phyloP scores from a whole-genome alignment of 768 basidiomycete species.

The Chalciporus sphaerocephalus region DNA sequence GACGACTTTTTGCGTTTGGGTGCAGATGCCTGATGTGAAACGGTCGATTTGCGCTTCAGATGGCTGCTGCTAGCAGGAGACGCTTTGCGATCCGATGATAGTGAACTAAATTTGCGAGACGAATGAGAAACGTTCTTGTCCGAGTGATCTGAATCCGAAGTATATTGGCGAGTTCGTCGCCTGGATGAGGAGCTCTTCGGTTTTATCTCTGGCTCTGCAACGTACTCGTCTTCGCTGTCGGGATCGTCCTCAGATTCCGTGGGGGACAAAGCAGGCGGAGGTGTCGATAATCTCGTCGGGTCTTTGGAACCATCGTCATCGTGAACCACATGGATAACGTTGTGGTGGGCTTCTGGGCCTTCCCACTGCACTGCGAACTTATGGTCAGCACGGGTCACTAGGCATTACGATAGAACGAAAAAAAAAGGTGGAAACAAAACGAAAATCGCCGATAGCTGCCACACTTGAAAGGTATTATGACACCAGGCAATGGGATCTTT shows the following conservation, averaged over 20 bases:
- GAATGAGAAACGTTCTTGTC: slow-evolving; percentile 25
- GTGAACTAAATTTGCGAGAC: slow-evolving; percentile 14
- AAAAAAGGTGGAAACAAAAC: slow-evolving; percentile 9
- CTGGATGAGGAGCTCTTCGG: slow-evolving; percentile 33
- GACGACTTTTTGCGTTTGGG: slow-evolving; percentile 48
- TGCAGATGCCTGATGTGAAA: slow-evolving; percentile 35
- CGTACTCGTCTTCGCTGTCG: slow-evolving; percentile 70
- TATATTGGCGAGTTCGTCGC: slow-evolving; percentile 42
- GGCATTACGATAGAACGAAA: slow-evolving; percentile 13
- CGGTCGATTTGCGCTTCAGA: slow-evolving; percentile 54
- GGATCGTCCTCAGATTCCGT: slow-evolving; percentile 48
- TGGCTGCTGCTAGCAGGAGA: slow-evolving; percentile 21
- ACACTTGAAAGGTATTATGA: slow-evolving; percentile 1
- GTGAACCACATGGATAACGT: slow-evolving; percentile 24
- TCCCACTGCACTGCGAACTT: slow-evolving; percentile 66
- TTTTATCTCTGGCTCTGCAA: slow-evolving; percentile 42
- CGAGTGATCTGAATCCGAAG: slow-evolving; percentile 43
- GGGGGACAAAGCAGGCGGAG: slow-evolving; percentile 31
- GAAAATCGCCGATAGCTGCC: neutral
- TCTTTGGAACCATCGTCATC: slow-evolving; percentile 21
- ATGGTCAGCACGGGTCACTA: slow-evolving; percentile 26
- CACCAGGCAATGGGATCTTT: slow-evolving; percentile 11
- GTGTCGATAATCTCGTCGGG: slow-evolving; percentile 15
- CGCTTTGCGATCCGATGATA: slow-evolving; percentile 16
- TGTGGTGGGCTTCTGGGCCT: slow-evolving; percentile 55